Evolutionary conservation across 2,329 filamentous ascomycete species (phyloP).

Genomic region (Sordariomycetes sp.): DNA sequence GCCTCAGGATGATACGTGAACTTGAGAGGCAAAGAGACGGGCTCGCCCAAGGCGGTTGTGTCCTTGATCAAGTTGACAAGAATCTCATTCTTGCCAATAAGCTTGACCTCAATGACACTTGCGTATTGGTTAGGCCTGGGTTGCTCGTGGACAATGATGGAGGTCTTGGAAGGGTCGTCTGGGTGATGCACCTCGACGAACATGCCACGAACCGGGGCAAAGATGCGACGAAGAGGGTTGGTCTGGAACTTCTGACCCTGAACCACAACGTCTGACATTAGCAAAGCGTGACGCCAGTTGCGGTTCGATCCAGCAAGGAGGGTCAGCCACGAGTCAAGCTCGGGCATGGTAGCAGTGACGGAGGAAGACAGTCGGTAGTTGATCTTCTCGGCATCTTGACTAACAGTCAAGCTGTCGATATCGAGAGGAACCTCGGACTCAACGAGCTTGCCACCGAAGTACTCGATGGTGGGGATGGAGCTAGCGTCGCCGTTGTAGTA

Average conservation of each 20-base stretch:
- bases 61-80: conserved; percentile 87
- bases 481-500: conserved; percentile 66
- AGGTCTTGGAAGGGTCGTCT: conserved; percentile 72
- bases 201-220: conserved; percentile 76
- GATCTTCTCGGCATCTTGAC: conserved; percentile 67
- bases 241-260: conserved; percentile 96
- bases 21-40: conserved; percentile 74
- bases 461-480: conserved; percentile 78
- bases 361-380: conserved; percentile 76
- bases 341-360: conserved; percentile 64
- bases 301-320: conserved; percentile 77
- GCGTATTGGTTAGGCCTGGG: conserved; percentile 77
- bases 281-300: conserved; percentile 91
- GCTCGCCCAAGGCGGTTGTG: conserved; percentile 72
- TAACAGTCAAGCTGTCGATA: conserved; percentile 77
- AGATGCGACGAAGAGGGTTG: conserved; percentile 88
- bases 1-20: conserved; percentile 94
- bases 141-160: conserved; percentile 81
- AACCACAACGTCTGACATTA: conserved; percentile 86
- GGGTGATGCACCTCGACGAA: conserved; percentile 82
- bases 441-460: conserved; percentile 84
- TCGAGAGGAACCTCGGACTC: conserved; percentile 65
- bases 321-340: conserved; percentile 75
- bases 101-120: conserved; percentile 78
- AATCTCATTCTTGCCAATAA: conserved; percentile 70